Percentiles rank a stretch among this genome's conserved stretches.
Conservation (phyloP, 148 eudicot species). For the Cornus suecica region DNA sequence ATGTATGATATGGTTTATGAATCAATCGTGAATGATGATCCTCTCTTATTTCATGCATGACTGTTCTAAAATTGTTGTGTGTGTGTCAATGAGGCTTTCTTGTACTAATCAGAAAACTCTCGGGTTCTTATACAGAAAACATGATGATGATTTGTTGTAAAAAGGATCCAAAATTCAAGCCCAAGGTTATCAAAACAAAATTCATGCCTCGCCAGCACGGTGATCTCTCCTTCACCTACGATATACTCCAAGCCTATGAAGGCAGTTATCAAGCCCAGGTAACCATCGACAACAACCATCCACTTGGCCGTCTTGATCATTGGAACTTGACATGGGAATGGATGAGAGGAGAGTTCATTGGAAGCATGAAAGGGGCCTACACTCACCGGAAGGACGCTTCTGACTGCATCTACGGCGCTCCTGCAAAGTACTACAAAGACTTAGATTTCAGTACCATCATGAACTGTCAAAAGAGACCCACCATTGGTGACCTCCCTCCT, state of each 20-base stretch:
- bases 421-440: slow-evolving; percentile 61
- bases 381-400: slow-evolving; percentile 53
- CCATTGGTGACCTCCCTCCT: slow-evolving; percentile 65
- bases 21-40: no score
- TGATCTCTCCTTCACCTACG: slow-evolving; percentile 77
- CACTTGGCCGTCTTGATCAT: slow-evolving; percentile 79
- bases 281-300: slow-evolving; percentile 70
- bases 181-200: slow-evolving; percentile 31
- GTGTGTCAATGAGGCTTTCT: no score
- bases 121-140: slow-evolving; percentile 36
- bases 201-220: slow-evolving; percentile 48
- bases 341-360: slow-evolving; percentile 87
- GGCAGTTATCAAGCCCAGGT: slow-evolving; percentile 75
- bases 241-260: slow-evolving; percentile 58
- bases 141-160: slow-evolving; percentile 57
- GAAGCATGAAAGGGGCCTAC: slow-evolving; percentile 66
- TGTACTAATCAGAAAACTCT: no score
- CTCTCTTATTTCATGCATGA: no score
- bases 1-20: no score
- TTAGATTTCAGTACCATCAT: slow-evolving; percentile 62
- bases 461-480: slow-evolving; percentile 60
- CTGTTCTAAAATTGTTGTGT: no score
- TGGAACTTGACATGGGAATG: slow-evolving; percentile 95
- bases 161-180: slow-evolving; percentile 72
- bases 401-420: slow-evolving; percentile 71